phyloP scores from a whole-genome alignment of 2,329 filamentous ascomycete genomes.

The Pseudogymnoascus sp. region DNA sequence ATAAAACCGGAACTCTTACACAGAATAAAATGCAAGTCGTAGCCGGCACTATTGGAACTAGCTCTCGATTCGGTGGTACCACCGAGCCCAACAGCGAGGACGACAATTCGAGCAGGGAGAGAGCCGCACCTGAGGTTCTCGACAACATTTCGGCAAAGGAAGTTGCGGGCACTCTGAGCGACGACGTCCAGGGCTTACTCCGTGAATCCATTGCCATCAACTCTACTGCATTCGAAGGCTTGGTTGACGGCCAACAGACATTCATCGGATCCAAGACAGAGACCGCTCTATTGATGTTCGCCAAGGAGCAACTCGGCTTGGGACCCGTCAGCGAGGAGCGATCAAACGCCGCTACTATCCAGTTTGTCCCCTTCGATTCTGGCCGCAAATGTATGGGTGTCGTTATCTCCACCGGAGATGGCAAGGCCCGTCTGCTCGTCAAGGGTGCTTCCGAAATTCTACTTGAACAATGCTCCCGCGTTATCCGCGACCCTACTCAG shows the following conservation, averaged over 20 bases:
- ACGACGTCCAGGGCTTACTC: slow-evolving; percentile 34
- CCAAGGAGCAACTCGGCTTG: slow-evolving; percentile 57
- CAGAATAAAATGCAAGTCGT: slow-evolving; percentile 73
- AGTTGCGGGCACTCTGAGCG: slow-evolving; percentile 17
- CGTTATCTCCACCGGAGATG: slow-evolving; percentile 43
- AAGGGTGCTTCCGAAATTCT: slow-evolving; percentile 49
- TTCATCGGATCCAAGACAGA: slow-evolving; percentile 75
- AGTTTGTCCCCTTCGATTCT: slow-evolving; percentile 36
- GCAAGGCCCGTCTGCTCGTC: slow-evolving; percentile 38
- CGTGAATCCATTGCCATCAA: slow-evolving; percentile 59
- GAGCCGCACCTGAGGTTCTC: background rate
- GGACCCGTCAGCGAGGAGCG: slow-evolving; percentile 52
- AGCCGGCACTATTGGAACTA: slow-evolving; percentile 57
- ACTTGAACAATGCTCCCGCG: slow-evolving; percentile 34
- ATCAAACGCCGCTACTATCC: slow-evolving; percentile 49
- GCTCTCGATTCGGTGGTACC: slow-evolving; percentile 42
- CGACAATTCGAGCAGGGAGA: slow-evolving; percentile 17
- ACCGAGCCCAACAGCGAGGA: slow-evolving; percentile 24
- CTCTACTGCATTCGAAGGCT: slow-evolving; percentile 61
- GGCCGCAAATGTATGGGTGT: slow-evolving; percentile 61
- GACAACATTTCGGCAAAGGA: slow-evolving; percentile 25
- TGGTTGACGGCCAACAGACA: slow-evolving; percentile 47
- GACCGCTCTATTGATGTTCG: slow-evolving; percentile 64
- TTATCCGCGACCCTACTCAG: slow-evolving; percentile 51
- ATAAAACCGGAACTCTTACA: slow-evolving; percentile 69